A percentile compares a stretch with the other conserved stretches of the same genome.
These are phyloP conservation scores for Solanum etuberosum DNA, from an alignment of 257 asterid species.

Conservation along the genomic window DNA sequence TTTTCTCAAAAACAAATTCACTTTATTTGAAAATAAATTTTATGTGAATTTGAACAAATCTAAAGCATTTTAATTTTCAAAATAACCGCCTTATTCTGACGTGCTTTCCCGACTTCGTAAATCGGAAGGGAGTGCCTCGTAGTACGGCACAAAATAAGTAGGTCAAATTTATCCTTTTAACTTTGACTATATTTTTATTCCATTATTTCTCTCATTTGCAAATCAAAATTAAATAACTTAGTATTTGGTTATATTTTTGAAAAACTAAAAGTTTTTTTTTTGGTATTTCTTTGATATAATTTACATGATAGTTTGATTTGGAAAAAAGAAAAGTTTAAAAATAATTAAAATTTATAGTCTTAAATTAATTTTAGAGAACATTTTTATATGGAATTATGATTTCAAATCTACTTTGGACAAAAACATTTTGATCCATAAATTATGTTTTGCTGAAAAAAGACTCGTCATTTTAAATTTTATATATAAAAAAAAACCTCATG, in stretches of 20 bases:
- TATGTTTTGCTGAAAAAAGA: not conserved
- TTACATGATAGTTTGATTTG: not conserved
- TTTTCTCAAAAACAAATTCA: not conserved
- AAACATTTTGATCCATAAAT: not conserved
- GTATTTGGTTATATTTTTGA: too few species aligned
- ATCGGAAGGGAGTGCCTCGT: not conserved
- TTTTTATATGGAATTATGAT: too few species aligned
- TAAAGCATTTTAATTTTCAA: not conserved
- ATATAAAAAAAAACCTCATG: too few species aligned
- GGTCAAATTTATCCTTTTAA: not conserved
- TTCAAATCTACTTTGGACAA: not conserved
- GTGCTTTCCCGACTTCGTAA: not conserved
- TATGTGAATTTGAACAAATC: not conserved
- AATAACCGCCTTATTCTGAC: not conserved
- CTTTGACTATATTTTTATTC: not conserved
- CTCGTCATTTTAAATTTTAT: too few species aligned
- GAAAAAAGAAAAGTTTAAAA: too few species aligned
- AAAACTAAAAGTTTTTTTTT: too few species aligned
- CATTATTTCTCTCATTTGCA: not conserved
- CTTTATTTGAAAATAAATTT: not conserved
- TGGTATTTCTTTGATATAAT: too few species aligned
- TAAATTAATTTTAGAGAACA: not conserved
- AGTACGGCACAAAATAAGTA: not conserved
- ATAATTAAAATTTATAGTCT: not conserved
- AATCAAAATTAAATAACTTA: too few species aligned